Evolutionary conservation across 176 grass and related monocot species (phyloP).

Genomic region (Ensete glaucum): DNA sequence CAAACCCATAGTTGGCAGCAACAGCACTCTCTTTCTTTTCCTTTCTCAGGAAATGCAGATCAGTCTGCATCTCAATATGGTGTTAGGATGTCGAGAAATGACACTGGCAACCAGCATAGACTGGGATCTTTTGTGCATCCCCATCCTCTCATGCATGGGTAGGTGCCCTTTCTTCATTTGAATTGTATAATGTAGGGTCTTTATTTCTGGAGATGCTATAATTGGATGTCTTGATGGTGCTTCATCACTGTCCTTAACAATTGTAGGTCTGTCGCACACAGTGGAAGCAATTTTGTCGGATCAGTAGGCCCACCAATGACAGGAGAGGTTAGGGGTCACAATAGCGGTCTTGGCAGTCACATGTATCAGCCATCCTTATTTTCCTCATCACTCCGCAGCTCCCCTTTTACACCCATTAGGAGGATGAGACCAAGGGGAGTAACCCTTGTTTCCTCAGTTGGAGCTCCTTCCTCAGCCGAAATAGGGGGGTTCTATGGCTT

Average conservation of each 20-base stretch:
- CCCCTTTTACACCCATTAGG: constrained; percentile 42
- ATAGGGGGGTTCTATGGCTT: constrained; percentile 48
- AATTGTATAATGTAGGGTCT: too few species aligned
- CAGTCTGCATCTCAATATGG: constrained; percentile 52
- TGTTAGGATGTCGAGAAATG: constrained; percentile 49
- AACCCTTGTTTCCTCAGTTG: constrained; percentile 63
- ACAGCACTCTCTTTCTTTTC: constrained; percentile 45
- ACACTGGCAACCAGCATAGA: constrained; percentile 46
- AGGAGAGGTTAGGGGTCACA: constrained; percentile 54
- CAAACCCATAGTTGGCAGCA: constrained; percentile 61
- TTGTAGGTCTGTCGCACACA: constrained; percentile 50
- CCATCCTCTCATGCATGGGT: constrained; percentile 59
- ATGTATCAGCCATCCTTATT: constrained; percentile 53
- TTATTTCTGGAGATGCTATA: too few species aligned
- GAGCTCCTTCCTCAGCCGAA: constrained; percentile 47
- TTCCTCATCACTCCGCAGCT: constrained; percentile 31
- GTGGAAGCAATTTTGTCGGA: constrained; percentile 45
- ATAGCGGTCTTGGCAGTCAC: constrained; percentile 37
- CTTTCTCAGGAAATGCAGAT: constrained; percentile 52
- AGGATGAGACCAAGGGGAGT: constrained; percentile 67
- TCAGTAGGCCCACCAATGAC: constrained; percentile 45
- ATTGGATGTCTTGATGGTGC: neutral
- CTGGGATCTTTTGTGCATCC: constrained; percentile 63
- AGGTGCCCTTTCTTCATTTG: constrained; percentile 11
- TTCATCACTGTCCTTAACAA: neutral